phyloP scores from a whole-genome alignment of 2,329 filamentous ascomycete genomes.

The Cercospora canescens region DNA sequence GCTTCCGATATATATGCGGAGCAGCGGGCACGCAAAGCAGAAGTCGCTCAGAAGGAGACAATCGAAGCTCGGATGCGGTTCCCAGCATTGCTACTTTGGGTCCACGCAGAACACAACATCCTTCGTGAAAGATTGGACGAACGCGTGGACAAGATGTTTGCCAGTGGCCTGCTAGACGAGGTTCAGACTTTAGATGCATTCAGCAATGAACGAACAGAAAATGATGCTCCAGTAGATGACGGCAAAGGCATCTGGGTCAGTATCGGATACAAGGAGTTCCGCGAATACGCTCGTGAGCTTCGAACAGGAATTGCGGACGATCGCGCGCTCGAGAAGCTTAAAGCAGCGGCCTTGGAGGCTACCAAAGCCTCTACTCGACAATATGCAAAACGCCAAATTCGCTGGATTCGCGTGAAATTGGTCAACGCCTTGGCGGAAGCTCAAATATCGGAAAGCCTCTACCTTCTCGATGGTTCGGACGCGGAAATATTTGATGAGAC shows the following conservation, averaged over 20 bases:
- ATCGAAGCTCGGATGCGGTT: slow-evolving; percentile 45
- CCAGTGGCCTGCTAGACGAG: slow-evolving; percentile 63
- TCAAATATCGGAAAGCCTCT: slow-evolving; percentile 62
- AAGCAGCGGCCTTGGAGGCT: slow-evolving; percentile 63
- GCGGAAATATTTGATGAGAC: slow-evolving; percentile 59
- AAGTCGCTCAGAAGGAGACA: slow-evolving; percentile 11
- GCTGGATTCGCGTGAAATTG: slow-evolving; percentile 85
- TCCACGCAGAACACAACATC: slow-evolving; percentile 69
- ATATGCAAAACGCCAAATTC: slow-evolving; percentile 80
- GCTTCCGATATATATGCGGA: slow-evolving; percentile 87
- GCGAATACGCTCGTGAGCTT: slow-evolving; percentile 59
- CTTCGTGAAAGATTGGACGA: slow-evolving; percentile 71
- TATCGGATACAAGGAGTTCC: slow-evolving; percentile 93
- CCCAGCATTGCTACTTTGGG: slow-evolving; percentile 77
- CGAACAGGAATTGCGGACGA: slow-evolving; percentile 27
- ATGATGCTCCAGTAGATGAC: slow-evolving; percentile 63
- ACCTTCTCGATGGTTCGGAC: slow-evolving; percentile 78
- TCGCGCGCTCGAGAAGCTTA: slow-evolving; percentile 56
- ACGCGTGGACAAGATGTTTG: slow-evolving; percentile 83
- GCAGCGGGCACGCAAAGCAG: slow-evolving; percentile 49
- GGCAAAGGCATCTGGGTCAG: slow-evolving; percentile 92
- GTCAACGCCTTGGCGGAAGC: slow-evolving; percentile 62
- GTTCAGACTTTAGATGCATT: slow-evolving; percentile 56
- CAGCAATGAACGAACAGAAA: slow-evolving; percentile 40
- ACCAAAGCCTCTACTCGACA: slow-evolving; percentile 83